Percentiles rank a stretch among this genome's conserved stretches.
Conservation (phyloP, 208 protist species). For the Leishmania guyanensis region DNA sequence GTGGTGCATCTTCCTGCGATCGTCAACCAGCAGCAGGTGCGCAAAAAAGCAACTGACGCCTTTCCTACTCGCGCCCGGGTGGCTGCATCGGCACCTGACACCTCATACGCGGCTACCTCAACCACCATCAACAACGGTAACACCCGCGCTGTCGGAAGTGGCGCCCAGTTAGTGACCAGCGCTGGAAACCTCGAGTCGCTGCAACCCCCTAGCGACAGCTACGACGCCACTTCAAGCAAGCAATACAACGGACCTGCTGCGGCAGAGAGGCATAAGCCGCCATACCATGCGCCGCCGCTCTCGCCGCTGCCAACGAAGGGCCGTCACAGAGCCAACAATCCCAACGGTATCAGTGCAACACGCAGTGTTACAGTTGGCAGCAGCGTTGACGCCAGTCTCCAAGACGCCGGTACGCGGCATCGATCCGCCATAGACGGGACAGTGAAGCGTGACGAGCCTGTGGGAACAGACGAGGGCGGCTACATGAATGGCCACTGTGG, state of each 20-base stretch:
- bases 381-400: constrained; percentile 7
- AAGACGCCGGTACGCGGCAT: not conserved
- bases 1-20: constrained; percentile 13
- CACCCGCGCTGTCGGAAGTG: not conserved
- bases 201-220: constrained; percentile 4
- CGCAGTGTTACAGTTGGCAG: not conserved
- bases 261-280: constrained; percentile 7
- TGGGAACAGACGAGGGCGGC: not conserved
- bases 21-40: not conserved
- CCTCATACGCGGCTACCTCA: not conserved
- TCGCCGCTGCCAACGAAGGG: constrained; percentile 13
- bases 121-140: not conserved
- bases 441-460: constrained; percentile 14
- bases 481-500: not conserved
- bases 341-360: not conserved
- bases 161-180: constrained; percentile 23
- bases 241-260: not conserved
- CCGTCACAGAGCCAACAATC: not conserved
- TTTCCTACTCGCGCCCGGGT: constrained; percentile 8
- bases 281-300: constrained; percentile 26
- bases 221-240: constrained; percentile 1
- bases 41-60: not conserved
- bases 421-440: not conserved
- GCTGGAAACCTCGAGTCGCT: constrained; percentile 22
- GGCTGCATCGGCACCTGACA: constrained; percentile 3